These are phyloP conservation scores for Asterochloris sp. DNA, from an alignment of 139 green algal genomes.

Conservation along the genomic window DNA sequence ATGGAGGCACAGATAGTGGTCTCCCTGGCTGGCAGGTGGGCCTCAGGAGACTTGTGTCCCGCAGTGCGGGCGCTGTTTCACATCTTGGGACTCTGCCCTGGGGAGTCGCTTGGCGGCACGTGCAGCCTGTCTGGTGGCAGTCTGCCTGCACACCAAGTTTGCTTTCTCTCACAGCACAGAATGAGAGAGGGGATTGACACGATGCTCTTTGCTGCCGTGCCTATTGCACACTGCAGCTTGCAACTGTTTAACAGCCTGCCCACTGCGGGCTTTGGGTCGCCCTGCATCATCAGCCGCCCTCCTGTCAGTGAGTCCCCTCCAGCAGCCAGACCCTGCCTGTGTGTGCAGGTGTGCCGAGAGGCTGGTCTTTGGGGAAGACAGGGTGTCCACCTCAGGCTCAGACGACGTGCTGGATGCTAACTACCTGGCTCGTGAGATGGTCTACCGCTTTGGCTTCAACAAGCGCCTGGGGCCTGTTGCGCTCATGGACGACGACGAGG, in stretches of 20 bases:
- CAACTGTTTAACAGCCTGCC: not conserved
- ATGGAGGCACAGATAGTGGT: slow-evolving; percentile 75
- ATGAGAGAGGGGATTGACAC: too few species aligned
- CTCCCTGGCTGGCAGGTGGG: slow-evolving; percentile 39
- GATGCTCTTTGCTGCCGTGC: too few species aligned
- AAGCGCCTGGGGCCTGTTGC: slow-evolving; percentile 65
- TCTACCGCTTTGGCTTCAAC: slow-evolving; percentile 75
- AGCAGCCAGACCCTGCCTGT: not conserved
- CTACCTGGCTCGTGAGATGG: slow-evolving; percentile 83
- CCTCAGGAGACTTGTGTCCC: not conserved
- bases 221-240: too few species aligned
- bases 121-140: too few species aligned
- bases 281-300: not conserved
- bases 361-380: slow-evolving; percentile 74
- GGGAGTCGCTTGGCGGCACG: too few species aligned
- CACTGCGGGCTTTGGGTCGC: not conserved
- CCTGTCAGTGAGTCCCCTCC: not conserved
- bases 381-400: slow-evolving; percentile 54
- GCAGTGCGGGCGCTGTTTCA: too few species aligned
- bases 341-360: slow-evolving; percentile 56
- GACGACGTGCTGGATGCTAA: slow-evolving; percentile 63
- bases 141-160: too few species aligned
- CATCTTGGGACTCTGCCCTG: too few species aligned
- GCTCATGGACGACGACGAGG: slow-evolving; percentile 63
- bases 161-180: too few species aligned